These are phyloP conservation scores for Gossypium australe DNA, from an alignment of 345 rosid genomes.

Conservation along the genomic window DNA sequence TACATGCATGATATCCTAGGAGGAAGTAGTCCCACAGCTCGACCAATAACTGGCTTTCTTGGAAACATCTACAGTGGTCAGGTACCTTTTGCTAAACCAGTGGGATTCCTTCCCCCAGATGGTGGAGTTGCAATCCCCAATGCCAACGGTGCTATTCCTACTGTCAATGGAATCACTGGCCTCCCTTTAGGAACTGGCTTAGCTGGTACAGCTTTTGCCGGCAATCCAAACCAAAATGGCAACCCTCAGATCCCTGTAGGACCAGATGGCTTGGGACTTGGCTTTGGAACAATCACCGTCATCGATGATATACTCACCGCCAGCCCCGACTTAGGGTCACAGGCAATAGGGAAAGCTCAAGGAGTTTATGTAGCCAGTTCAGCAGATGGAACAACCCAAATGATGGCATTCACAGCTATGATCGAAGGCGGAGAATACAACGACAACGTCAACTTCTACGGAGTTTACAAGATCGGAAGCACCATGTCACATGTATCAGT, in stretches of 20 bases:
- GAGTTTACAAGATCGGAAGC: slow-evolving; percentile 17
- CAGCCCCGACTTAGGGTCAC: slow-evolving; percentile 77
- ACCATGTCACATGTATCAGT: background rate
- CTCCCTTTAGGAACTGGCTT: slow-evolving; percentile 88
- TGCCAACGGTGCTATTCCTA: slow-evolving; percentile 84
- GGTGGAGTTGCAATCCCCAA: slow-evolving; percentile 74
- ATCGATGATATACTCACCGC: slow-evolving; percentile 56
- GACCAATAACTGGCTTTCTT: slow-evolving; percentile 79
- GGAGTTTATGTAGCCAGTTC: slow-evolving; percentile 92
- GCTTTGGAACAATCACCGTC: slow-evolving; percentile 79
- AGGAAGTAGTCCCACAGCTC: slow-evolving; percentile 81
- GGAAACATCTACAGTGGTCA: slow-evolving; percentile 90
- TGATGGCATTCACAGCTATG: slow-evolving; percentile 91
- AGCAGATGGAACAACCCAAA: slow-evolving; percentile 72
- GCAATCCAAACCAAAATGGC: slow-evolving; percentile 28
- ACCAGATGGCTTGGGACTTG: slow-evolving; percentile 39
- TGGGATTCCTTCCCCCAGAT: slow-evolving; percentile 69
- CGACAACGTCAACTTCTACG: slow-evolving; percentile 85
- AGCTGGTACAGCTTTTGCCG: slow-evolving; percentile 47
- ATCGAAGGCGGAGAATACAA: slow-evolving; percentile 90
- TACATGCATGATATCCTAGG: slow-evolving; percentile 92
- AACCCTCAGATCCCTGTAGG: slow-evolving; percentile 67
- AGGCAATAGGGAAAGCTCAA: slow-evolving; percentile 77
- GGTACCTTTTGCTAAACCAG: slow-evolving; percentile 87
- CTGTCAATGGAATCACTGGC: slow-evolving; percentile 68